These are phyloP conservation scores for Actinomortierella wolfii DNA, from an alignment of 371 early-diverging fungal genomes.

Conservation along the genomic window DNA sequence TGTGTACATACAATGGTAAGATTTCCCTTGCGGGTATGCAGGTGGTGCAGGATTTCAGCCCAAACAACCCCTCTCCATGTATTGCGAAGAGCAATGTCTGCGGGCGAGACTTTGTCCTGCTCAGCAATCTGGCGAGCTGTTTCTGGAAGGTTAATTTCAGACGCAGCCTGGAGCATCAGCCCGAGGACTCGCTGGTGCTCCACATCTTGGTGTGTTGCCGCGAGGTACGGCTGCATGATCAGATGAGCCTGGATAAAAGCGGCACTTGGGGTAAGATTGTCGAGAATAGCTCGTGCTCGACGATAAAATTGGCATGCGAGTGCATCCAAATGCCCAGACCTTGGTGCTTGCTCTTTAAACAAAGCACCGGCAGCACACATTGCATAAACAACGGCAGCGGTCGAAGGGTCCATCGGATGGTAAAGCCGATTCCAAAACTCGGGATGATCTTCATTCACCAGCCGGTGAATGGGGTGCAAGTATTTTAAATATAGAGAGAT, in stretches of 20 bases:
- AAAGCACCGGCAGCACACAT: conserved; percentile 36
- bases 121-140: conserved; percentile 8
- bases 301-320: conserved; percentile 13
- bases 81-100: conserved; percentile 23
- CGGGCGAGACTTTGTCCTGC: conserved; percentile 11
- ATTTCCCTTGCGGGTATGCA: not conserved
- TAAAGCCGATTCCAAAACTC: conserved; percentile 36
- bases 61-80: conserved; percentile 24
- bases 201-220: conserved; percentile 6
- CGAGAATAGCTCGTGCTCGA: conserved; percentile 6
- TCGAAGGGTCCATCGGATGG: conserved; percentile 15
- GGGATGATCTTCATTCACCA: conserved; percentile 20
- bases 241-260: conserved; percentile 21
- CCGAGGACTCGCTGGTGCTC: not conserved
- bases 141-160: conserved; percentile 17
- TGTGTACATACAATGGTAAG: no score
- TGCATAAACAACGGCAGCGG: conserved; percentile 30
- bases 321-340: conserved; percentile 10
- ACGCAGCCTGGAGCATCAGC: conserved; percentile 10
- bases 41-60: conserved; percentile 13
- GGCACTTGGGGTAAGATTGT: conserved; percentile 12
- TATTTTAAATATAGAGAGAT: conserved; percentile 22
- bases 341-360: conserved; percentile 4
- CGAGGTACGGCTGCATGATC: conserved; percentile 19
- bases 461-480: conserved; percentile 20